Base-by-base conservation (phyloP, 805 yeast species). In the Spathaspora girioi region DNA sequence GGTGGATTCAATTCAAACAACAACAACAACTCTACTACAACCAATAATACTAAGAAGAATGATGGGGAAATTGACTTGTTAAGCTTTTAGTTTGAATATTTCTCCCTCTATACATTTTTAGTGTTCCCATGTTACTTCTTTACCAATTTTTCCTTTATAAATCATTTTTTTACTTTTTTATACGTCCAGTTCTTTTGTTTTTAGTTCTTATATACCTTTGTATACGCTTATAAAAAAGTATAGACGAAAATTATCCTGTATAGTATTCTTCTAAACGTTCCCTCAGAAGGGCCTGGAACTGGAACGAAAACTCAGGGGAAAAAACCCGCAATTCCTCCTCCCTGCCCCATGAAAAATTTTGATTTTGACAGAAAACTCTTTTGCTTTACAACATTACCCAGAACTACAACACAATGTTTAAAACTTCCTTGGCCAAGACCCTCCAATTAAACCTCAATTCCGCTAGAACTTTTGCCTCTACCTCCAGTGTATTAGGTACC, bases 391-490 rank as follows among this genome's bases (percentile, higher is more conserved):
- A 26, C 14, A 29, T 5, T 29, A 45, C 26, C n/a, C n/a, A n/a
- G n/a, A 35, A 45, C 19, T 14, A 31, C 38, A 26, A 49, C 26
- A 12, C 35, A 41, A 62, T 61, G 65, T 59, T 65, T 55, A 65
- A 57, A 56, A 54, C 54, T 49, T 53, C 64, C 47, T 50, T 59
- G 49, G 46, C 45, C 52, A 59, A 20, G 35, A 42, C 40, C 12
- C 14, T 35, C 17, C 40, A 35, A 35, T 12, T 32, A 8, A 32
- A 32, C n/a, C 15, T 35, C 15, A 35, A 35, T n/a, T 43, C 32
- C 27, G 66, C 66, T 53, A 81, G 87, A 73, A 59, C 74, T 43
- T 81, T 83, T 59, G 79, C 86, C 43, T 65, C 79, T 45, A 62
- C 81, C 40, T 59, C 78, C 52, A 57, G 73, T 48, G 70, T 64